phyloP scores from a whole-genome alignment of 2,329 filamentous ascomycete species.

The Aspergillus transmontanensis region DNA sequence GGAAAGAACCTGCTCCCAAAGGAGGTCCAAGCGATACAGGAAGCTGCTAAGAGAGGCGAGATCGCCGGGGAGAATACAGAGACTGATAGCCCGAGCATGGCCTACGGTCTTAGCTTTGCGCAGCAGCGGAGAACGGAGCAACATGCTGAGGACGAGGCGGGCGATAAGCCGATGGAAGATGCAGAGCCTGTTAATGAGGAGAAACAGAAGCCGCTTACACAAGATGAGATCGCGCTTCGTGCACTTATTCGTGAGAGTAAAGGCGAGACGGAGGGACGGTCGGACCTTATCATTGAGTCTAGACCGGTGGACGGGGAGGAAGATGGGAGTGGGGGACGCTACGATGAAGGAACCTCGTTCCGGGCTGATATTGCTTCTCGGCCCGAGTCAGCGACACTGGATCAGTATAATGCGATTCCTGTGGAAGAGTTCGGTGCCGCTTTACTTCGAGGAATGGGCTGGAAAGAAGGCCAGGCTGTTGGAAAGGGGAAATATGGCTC shows the following conservation, averaged over 20 bases:
- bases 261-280: constrained; percentile 41
- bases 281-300: constrained; percentile 58
- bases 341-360: constrained; percentile 62
- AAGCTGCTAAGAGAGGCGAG: constrained; percentile 39
- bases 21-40: constrained; percentile 55
- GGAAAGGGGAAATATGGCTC: constrained; percentile 56
- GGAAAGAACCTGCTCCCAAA: constrained; percentile 64
- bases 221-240: constrained; percentile 67
- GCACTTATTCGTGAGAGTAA: constrained; percentile 63
- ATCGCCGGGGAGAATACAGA: constrained; percentile 44
- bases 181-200: constrained; percentile 20
- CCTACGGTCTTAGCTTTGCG: constrained; percentile 58
- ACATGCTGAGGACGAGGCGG: constrained; percentile 20
- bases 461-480: constrained; percentile 71
- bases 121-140: constrained; percentile 25
- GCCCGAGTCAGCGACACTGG: constrained; percentile 74
- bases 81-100: constrained; percentile 54
- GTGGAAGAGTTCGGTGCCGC: constrained; percentile 95
- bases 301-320: constrained; percentile 25
- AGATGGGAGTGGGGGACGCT: constrained; percentile 13
- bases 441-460: constrained; percentile 89
- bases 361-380: constrained; percentile 69
- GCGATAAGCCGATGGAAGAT: constrained; percentile 34
- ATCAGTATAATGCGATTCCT: constrained; percentile 84
- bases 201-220: constrained; percentile 46